These are phyloP conservation scores for Coemansia sp. DNA, from an alignment of 192 early-diverging fungal species.

Conservation along the genomic window DNA sequence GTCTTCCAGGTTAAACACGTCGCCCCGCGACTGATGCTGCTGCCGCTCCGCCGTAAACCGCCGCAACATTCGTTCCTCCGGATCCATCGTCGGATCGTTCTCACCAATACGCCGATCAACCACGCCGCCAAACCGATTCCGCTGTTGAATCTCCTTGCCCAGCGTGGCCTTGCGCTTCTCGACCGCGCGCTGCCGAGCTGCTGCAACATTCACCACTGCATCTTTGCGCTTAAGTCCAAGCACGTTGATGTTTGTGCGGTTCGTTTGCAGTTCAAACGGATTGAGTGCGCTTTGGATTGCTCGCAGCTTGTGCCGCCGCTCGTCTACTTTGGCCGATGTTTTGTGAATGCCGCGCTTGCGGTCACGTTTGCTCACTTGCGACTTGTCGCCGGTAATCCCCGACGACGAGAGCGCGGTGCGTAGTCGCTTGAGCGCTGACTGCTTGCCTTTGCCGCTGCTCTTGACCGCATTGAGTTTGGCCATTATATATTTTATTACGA, in stretches of 20 bases:
- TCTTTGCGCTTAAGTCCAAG: slow-evolving; percentile 83
- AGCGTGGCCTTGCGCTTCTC: slow-evolving; percentile 88
- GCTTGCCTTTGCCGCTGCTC: slow-evolving; percentile 19
- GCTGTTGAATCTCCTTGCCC: slow-evolving; percentile 69
- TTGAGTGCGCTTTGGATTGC: slow-evolving; percentile 61
- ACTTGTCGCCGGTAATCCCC: slow-evolving; percentile 72
- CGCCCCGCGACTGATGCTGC: slow-evolving; percentile 36
- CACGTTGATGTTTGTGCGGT: slow-evolving; percentile 78
- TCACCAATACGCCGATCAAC: slow-evolving; percentile 96
- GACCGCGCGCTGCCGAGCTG: slow-evolving; percentile 77
- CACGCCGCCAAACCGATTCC: slow-evolving; percentile 69
- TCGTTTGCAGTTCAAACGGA: slow-evolving; percentile 89
- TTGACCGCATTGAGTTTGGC: slow-evolving; percentile 15
- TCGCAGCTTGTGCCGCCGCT: slow-evolving; percentile 40
- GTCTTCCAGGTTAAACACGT: slow-evolving; percentile 83
- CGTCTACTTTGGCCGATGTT: slow-evolving; percentile 35
- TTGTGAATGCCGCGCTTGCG: slow-evolving; percentile 62
- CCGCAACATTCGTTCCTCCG: slow-evolving; percentile 95
- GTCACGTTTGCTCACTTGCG: slow-evolving; percentile 65
- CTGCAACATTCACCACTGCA: slow-evolving; percentile 73
- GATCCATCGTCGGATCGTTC: slow-evolving; percentile 76
- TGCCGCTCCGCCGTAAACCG: slow-evolving; percentile 88
- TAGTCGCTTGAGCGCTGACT: slow-evolving; percentile 81
- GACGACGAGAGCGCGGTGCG: slow-evolving; percentile 74
- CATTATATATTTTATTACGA: neutral